These are phyloP conservation scores for Filobasidium uniguttulatum DNA, from an alignment of 1,284 basidiomycete species.

Conservation along the genomic window DNA sequence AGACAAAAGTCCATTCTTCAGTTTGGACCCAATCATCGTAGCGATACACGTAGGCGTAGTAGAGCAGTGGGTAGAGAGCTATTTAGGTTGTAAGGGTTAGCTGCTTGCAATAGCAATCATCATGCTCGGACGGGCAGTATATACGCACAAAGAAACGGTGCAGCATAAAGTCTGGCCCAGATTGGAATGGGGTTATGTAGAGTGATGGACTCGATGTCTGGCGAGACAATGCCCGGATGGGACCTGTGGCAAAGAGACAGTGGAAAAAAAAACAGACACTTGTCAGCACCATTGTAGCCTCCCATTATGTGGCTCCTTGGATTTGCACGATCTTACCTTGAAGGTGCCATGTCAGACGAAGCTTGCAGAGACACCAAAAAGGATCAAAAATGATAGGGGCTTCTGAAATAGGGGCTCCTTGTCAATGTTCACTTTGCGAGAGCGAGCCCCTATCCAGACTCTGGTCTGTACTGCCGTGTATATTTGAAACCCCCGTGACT, in stretches of 20 bases:
- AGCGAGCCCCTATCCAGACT: too few relatives aligned
- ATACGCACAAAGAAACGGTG: constrained; percentile 55
- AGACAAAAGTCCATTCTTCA: constrained; percentile 93
- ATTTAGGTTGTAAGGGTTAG: constrained; percentile 1
- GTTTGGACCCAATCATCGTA: constrained; percentile 85
- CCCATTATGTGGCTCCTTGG: not conserved
- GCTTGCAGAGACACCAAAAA: too few relatives aligned
- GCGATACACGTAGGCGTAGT: constrained; percentile 69
- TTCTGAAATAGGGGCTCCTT: too few relatives aligned
- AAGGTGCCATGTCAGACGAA: not conserved
- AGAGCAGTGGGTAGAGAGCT: constrained; percentile 71
- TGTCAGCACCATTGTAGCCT: too few relatives aligned
- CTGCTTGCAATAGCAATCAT: not conserved
- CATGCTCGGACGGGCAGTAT: not conserved
- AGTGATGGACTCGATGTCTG: constrained; percentile 68
- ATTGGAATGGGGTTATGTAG: constrained; percentile 68
- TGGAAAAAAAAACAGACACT: too few relatives aligned
- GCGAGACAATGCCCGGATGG: constrained; percentile 46
- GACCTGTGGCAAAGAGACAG: not conserved
- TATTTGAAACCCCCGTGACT: too few relatives aligned
- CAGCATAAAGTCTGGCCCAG: constrained; percentile 64
- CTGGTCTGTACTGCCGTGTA: too few relatives aligned
- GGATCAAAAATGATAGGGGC: too few relatives aligned
- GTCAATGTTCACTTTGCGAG: too few relatives aligned
- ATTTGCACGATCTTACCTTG: not conserved